Evolutionary conservation across 768 basidiomycete genomes (phyloP), one percentile per base, ranked within the genome.

Genomic region (Mycena indigotica): DNA sequence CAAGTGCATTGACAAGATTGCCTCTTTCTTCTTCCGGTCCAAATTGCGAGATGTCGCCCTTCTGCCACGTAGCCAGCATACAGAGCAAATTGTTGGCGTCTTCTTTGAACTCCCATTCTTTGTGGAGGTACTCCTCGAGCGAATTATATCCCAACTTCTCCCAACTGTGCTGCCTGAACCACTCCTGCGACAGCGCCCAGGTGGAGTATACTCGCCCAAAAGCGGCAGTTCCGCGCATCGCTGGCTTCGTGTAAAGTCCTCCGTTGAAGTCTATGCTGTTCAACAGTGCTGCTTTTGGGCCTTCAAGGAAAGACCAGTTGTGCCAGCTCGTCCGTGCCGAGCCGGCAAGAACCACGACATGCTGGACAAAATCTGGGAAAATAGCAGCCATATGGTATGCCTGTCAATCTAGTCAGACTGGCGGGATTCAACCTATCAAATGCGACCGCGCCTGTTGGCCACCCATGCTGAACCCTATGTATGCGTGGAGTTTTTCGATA

Each of bases 391-490:
- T 62, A 38, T 58, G 56, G 29, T 62, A 62, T 2, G 61, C 61
- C n/a, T n/a, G n/a, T n/a, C n/a, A n/a, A n/a, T n/a, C n/a, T n/a
- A n/a, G n/a, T n/a, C n/a, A n/a, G n/a, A n/a, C n/a, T n/a, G n/a
- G n/a, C n/a, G n/a, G n/a, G n/a, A n/a, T n/a, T n/a, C n/a, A n/a
- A n/a, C n/a, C n/a, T n/a, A n/a, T n/a, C n/a, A n/a, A n/a, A n/a
- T n/a, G n/a, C n/a, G n/a, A n/a, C n/a, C n/a, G n/a, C n/a, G n/a
- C n/a, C 16, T 62, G 61, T 40, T 62, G 61, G 1, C 57, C 61
- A 21, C 61, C 61, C 61, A 62, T 62, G 30, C 61, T 62, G 57
- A 62, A 62, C 2, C 61, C 57, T 15, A 62, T 62, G 46, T 58
- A 62, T 26, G 57, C 61, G 10, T 57, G 53, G 13, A 62, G 57